These are phyloP conservation scores for Geosmithia putterillii DNA, from an alignment of 2,329 filamentous ascomycete genomes.

Conservation along the genomic window DNA sequence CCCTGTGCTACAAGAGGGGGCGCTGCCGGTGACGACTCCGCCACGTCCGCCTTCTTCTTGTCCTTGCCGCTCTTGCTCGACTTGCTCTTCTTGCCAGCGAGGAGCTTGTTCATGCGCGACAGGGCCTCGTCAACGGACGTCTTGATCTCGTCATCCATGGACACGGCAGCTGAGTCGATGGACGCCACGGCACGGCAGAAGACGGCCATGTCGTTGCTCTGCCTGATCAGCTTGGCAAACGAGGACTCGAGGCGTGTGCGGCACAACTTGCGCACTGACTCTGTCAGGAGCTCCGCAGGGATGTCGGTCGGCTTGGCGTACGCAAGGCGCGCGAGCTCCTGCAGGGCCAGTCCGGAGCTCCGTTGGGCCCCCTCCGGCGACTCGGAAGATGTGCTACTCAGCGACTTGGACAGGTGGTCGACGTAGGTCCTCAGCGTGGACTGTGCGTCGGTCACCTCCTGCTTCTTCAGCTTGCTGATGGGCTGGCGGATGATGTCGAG, in stretches of 20 bases:
- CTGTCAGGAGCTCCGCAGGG: conserved; percentile 30
- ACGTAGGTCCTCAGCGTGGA: conserved; percentile 33
- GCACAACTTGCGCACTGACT: conserved; percentile 39
- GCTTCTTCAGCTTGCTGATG: conserved; percentile 14
- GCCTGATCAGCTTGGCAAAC: conserved; percentile 43
- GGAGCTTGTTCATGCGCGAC: conserved; percentile 37
- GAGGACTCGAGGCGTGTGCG: conserved; percentile 45
- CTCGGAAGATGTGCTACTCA: conserved; percentile 15
- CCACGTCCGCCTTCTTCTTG: conserved; percentile 9
- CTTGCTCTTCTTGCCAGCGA: conserved; percentile 29
- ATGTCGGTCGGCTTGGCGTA: conserved; percentile 35
- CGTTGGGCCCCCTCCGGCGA: background rate
- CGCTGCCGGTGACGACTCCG: too few relatives aligned
- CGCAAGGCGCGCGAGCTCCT: conserved; percentile 40
- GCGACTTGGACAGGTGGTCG: conserved; percentile 37
- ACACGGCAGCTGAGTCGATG: conserved; percentile 37
- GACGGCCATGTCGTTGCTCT: conserved; percentile 36
- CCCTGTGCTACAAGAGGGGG: conserved; percentile 44
- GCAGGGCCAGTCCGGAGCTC: conserved; percentile 27
- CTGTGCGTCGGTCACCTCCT: conserved; percentile 14
- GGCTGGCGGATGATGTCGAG: conserved; percentile 35
- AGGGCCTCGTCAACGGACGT: conserved; percentile 39
- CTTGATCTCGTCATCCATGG: conserved; percentile 43
- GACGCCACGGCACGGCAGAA: conserved; percentile 42
- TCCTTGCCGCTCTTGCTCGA: conserved; percentile 14